Conservation (phyloP, 2,329 filamentous ascomycete genomes). For the Pseudogymnoascus sp. region DNA sequence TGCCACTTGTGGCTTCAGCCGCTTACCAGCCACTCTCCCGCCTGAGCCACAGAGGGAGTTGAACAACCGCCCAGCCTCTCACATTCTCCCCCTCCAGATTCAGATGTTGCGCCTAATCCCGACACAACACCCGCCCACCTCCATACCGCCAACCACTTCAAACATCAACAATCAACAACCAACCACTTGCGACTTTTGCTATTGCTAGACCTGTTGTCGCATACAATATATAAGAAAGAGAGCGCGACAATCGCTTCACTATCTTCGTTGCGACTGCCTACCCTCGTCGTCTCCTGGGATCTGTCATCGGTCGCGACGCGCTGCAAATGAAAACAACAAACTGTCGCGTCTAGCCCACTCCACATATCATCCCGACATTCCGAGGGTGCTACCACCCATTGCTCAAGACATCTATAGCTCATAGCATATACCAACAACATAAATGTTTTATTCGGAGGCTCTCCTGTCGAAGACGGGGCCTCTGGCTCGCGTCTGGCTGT, state of each 20-base stretch:
- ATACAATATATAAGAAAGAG: not conserved
- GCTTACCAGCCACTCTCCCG: not conserved
- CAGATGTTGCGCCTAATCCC: slow-evolving; percentile 7
- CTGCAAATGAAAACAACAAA: slow-evolving; percentile 8
- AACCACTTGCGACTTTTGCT: not conserved
- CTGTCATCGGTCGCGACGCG: slow-evolving; percentile 1
- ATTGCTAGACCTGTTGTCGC: not conserved
- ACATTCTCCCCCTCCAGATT: slow-evolving; percentile 14
- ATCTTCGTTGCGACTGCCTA: not conserved
- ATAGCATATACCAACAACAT: slow-evolving; percentile 5
- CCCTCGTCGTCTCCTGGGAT: not conserved
- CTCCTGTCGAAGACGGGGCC: slow-evolving; percentile 95
- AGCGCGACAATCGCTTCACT: not conserved
- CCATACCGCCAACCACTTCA: not conserved
- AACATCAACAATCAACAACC: not conserved
- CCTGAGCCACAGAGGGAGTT: slow-evolving; percentile 10
- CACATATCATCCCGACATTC: slow-evolving; percentile 5
- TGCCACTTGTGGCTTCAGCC: too few relatives aligned
- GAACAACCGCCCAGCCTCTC: slow-evolving; percentile 7
- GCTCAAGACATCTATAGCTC: not conserved
- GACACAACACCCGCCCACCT: not conserved
- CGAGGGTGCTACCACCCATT: slow-evolving; percentile 5
- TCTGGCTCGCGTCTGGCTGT: slow-evolving; percentile 94
- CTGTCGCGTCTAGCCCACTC: slow-evolving; percentile 5
- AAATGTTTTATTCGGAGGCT: slow-evolving; percentile 97